Base-by-base conservation (phyloP, 2,329 filamentous ascomycete genomes). In the Tolypocladium pustulatum region DNA sequence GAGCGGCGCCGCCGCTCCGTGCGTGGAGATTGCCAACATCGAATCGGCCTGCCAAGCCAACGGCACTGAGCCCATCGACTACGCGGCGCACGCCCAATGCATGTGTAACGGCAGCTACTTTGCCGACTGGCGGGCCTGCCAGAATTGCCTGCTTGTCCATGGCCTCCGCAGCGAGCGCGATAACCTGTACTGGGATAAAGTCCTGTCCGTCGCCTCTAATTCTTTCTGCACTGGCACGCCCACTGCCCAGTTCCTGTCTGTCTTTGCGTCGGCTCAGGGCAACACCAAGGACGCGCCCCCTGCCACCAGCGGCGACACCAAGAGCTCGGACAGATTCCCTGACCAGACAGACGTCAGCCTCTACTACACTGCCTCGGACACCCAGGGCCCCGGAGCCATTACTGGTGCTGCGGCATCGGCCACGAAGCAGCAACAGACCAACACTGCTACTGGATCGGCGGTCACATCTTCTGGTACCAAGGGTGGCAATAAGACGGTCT, bases 21-120 rank as follows among this genome's bases (percentile, higher is more conserved):
- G 71, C 59, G 58, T 68, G 54, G 62, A 66, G 41, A 66, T 72
- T 56, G 59, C 59, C 56, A 64, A 59, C 57, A 70, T 73, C 56
- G 69, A 71, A 60, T 55, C 59, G 0, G 59, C 62, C n/a, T 74
- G 71, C 63, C 57, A 58, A 37, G 65, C 68, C 59, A 70, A 69
- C 54, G 67, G 68, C 53, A 69, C 65, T 2, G 55, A 63, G 4
- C 40, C 66, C 7, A 56, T 64, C 25, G 58, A 68, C 59, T 60
- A 60, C 56, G 60, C 64, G 49, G 67, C 63, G 27, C 69, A 73
- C 61, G 67, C 68, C 51, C 61, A 69, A 63, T 76, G 76, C 66
- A 74, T 77, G 68, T 79, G 76, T 66, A 65, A 65, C 12, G 73
- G 76, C 41, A 72, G 68, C 58, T 77, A 71, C 68, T 79, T 79